Base-by-base conservation (phyloP, 2,329 filamentous ascomycete genomes). In the Neophaeococcomyces mojaviensis region DNA sequence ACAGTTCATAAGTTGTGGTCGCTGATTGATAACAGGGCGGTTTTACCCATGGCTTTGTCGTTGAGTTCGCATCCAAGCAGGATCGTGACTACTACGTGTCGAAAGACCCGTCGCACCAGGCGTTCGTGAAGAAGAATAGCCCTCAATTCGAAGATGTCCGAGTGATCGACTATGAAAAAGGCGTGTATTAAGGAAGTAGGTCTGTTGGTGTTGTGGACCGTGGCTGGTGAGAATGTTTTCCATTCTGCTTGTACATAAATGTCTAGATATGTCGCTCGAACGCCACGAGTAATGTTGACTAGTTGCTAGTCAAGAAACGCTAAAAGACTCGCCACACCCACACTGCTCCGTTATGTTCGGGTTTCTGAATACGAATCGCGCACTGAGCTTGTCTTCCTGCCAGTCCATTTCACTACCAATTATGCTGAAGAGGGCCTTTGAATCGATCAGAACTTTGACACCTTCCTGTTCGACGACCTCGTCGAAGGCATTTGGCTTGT, bases 401-500 rank as follows among this genome's bases (percentile, higher is more conserved):
- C 90, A 98, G 62, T 98, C 92, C 92, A 98, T 98, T 69, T 97
- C 90, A 61, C 86, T 95, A 4, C 92, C 92, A 58, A 98, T 96
- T 44, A 98, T 97, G 66, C 90, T 97, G 64, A 98, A 89, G 40
- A 98, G 71, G 34, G 92, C 92, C 72, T 96, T 97, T 74, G 87
- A 94, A 66, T 98, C 92, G 47, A 98, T 92, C 63, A 97, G 66
- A 28, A 98, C 90, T 68, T 86, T 90, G 47, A 98, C 90, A 0
- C 90, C 92, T 59, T 97, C 92, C 64, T 98, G 92, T 62, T 94
- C 89, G 1, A 98, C 88, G 42, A 82, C 76, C 66, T 98, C 92
- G 59, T 98, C 92, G 59, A 97, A 90, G 31, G 78, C 73, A 3
- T 82, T 88, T 0, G 90, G 78, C 72, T 89, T 89, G 58, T 97